Conservation (phyloP, 371 early-diverging fungal genomes). For the Rhizopus arrhizus region DNA sequence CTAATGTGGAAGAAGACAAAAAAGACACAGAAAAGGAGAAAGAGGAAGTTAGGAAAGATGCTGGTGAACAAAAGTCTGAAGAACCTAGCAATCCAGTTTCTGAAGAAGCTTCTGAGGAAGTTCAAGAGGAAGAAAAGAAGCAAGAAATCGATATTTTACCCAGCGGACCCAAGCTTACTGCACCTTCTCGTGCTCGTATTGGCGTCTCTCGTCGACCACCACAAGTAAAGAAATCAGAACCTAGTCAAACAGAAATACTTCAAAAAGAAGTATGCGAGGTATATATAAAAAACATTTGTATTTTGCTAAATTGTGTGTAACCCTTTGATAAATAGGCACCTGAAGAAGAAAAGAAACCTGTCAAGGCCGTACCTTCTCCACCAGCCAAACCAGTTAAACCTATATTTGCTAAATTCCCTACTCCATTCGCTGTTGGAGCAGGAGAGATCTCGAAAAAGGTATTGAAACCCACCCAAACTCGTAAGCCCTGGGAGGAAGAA, state of each 20-base stretch:
- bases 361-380: slow-evolving; percentile 34
- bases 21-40: background rate
- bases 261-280: slow-evolving; percentile 43
- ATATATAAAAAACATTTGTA: background rate
- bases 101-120: slow-evolving; percentile 7
- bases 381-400: slow-evolving; percentile 66
- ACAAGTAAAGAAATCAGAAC: slow-evolving; percentile 26
- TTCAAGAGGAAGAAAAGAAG: slow-evolving; percentile 19
- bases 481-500: slow-evolving; percentile 46
- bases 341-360: slow-evolving; percentile 25
- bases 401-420: slow-evolving; percentile 68
- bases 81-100: background rate
- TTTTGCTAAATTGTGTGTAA: background rate
- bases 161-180: slow-evolving; percentile 46
- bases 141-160: slow-evolving; percentile 27
- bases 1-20: too few relatives aligned
- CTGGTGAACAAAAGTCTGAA: slow-evolving; percentile 10
- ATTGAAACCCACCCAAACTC: slow-evolving; percentile 43
- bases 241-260: slow-evolving; percentile 49
- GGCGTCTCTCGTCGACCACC: slow-evolving; percentile 38
- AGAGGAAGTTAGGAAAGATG: background rate
- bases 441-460: slow-evolving; percentile 41
- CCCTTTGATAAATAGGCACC: background rate
- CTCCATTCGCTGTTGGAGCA: slow-evolving; percentile 58
- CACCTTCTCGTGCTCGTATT: slow-evolving; percentile 39